Conservation (phyloP, 1,139 yeast species). For the Meyerozyma athensensis region DNA sequence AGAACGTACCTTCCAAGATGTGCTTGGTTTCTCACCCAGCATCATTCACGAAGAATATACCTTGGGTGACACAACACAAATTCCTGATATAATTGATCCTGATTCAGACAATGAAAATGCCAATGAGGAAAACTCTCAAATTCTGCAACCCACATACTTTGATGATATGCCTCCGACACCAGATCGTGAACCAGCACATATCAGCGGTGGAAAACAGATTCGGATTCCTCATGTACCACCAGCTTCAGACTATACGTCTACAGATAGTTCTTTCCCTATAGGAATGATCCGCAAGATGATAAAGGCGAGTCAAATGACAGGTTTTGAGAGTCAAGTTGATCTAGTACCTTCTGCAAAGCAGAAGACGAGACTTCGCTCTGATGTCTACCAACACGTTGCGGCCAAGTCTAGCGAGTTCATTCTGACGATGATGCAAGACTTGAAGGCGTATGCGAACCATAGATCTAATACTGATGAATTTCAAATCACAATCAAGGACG, state of each 20-base stretch:
- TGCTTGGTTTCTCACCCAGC: conserved; percentile 8
- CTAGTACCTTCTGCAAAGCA: not conserved
- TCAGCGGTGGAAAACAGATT: not conserved
- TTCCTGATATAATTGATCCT: conserved; percentile 2
- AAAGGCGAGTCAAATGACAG: not conserved
- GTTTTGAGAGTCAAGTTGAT: not conserved
- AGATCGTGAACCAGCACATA: too few species aligned
- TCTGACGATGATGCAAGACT: conserved; percentile 14
- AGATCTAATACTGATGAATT: conserved; percentile 19
- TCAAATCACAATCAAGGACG: conserved; percentile 31
- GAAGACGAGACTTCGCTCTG: not conserved
- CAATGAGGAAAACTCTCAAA: too few species aligned
- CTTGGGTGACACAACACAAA: conserved; percentile 10
- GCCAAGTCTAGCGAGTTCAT: conserved; percentile 1
- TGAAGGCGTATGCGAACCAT: conserved; percentile 20
- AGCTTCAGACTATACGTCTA: not conserved
- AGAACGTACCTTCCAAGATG: conserved; percentile 2
- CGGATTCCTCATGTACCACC: not conserved
- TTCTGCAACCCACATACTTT: too few species aligned
- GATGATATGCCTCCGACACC: too few species aligned
- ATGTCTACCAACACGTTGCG: not conserved
- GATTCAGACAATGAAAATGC: not conserved
- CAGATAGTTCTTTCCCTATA: not conserved
- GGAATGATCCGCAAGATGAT: conserved; percentile 1
- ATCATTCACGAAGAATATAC: conserved; percentile 19